Conservation (phyloP, 768 basidiomycete species). For the Leccinum truebloodii region DNA sequence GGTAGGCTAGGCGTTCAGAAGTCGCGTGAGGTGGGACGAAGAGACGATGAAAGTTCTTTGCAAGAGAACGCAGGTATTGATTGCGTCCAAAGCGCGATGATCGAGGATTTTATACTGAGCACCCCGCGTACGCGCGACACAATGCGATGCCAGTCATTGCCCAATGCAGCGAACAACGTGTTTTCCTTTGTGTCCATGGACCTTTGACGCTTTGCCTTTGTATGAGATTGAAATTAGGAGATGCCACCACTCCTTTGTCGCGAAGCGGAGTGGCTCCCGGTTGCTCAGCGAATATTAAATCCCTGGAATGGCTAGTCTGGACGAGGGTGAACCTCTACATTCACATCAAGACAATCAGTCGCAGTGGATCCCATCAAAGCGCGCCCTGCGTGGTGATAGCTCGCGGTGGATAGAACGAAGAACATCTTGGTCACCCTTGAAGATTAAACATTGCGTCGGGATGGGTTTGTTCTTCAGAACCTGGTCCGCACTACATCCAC, state of each 20-base stretch:
- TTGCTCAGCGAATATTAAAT: neutral
- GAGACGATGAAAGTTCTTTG: neutral
- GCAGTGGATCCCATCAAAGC: neutral
- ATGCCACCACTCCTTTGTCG: constrained; percentile 10
- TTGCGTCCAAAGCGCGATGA: neutral
- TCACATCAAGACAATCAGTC: neutral
- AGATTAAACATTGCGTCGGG: too few species aligned
- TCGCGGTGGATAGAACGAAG: neutral
- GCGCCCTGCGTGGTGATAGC: neutral
- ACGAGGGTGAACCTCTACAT: neutral
- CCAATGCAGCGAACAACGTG: constrained; percentile 2
- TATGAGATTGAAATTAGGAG: constrained; percentile 1
- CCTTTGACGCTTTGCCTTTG: constrained; percentile 16
- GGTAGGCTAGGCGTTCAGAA: neutral
- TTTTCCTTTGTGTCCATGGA: constrained; percentile 15
- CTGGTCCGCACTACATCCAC: neutral
- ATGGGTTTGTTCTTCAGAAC: neutral
- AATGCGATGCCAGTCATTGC: neutral
- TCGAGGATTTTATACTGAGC: constrained; percentile 16
- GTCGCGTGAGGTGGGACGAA: neutral
- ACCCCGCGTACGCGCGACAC: neutral
- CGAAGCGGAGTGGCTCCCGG: constrained; percentile 1
- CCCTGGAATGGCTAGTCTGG: neutral
- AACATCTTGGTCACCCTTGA: neutral
- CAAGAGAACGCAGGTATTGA: neutral